Conservation (phyloP, 352 stramenopile species). For the Pythium dissimile region DNA sequence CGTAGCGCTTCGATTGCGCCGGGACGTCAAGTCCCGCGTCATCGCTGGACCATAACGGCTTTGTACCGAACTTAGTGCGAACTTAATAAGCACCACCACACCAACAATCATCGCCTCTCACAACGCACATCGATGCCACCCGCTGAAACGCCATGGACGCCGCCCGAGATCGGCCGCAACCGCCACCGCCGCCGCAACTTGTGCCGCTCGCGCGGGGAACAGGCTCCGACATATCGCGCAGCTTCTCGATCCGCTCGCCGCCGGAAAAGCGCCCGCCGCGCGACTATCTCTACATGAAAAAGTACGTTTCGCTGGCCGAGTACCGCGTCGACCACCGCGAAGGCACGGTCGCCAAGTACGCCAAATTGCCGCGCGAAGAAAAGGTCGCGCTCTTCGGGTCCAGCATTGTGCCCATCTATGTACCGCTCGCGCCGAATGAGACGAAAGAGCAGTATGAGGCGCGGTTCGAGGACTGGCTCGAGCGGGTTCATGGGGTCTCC, state of each 20-base stretch:
- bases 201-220: no score
- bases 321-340: not conserved
- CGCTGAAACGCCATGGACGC: no score
- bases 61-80: not conserved
- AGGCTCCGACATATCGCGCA: no score
- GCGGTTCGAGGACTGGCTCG: conserved; percentile 18
- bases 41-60: not conserved
- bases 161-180: no score
- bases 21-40: not conserved
- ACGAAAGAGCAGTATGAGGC: conserved; percentile 11
- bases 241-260: no score
- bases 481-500: not conserved
- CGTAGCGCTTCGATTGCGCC: conserved; percentile 9
- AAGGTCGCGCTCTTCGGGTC: conserved; percentile 2
- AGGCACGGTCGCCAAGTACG: not conserved
- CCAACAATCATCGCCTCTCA: not conserved
- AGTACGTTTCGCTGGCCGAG: conserved; percentile 7
- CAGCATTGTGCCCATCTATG: conserved; percentile 9
- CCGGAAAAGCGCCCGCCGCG: not conserved
- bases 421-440: conserved; percentile 13
- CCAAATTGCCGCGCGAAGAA: not conserved
- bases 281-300: conserved; percentile 6
- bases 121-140: no score
- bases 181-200: no score
- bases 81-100: not conserved